phyloP scores from a whole-genome alignment of 331 rosid species.

The Malus hybrid region DNA sequence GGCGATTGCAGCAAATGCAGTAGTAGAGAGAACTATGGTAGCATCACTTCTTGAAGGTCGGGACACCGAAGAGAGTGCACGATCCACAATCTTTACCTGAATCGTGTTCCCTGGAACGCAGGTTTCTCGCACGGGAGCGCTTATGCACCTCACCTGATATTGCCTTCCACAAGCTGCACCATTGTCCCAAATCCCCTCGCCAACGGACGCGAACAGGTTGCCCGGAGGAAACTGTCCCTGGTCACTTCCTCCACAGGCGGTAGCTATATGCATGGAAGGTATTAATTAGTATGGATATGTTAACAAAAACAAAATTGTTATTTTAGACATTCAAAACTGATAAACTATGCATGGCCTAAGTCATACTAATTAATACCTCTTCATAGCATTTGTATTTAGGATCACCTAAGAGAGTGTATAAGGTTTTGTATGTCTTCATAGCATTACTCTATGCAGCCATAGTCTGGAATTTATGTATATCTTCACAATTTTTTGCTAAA shows the following conservation, averaged over 20 bases:
- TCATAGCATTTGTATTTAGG: no score
- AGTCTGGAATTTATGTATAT: no score
- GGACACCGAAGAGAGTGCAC: conserved; percentile 40
- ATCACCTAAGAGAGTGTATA: no score
- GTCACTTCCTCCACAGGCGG: conserved; percentile 45
- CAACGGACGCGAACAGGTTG: conserved; percentile 69
- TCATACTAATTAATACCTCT: no score
- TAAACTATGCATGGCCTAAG: no score
- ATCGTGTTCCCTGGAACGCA: conserved; percentile 47
- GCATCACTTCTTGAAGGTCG: conserved; percentile 24
- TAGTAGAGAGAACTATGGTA: conserved; percentile 50
- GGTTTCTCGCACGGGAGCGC: conserved; percentile 34
- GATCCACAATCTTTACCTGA: conserved; percentile 57
- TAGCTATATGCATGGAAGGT: conserved; percentile 29
- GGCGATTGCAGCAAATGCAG: conserved; percentile 51
- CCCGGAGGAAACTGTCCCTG: conserved; percentile 40
- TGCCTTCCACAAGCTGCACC: conserved; percentile 83
- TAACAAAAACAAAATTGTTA: neutral
- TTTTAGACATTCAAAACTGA: neutral
- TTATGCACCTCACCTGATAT: conserved; percentile 61
- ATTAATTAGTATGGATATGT: neutral
- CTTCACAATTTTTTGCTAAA: no score
- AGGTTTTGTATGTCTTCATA: no score
- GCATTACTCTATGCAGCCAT: no score
- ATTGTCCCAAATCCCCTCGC: conserved; percentile 85